A percentile compares a stretch with the other conserved stretches of the same genome.
phyloP scores from a whole-genome alignment of 805 yeast species.

The Cyberlindnera xishuangbannaensis region DNA sequence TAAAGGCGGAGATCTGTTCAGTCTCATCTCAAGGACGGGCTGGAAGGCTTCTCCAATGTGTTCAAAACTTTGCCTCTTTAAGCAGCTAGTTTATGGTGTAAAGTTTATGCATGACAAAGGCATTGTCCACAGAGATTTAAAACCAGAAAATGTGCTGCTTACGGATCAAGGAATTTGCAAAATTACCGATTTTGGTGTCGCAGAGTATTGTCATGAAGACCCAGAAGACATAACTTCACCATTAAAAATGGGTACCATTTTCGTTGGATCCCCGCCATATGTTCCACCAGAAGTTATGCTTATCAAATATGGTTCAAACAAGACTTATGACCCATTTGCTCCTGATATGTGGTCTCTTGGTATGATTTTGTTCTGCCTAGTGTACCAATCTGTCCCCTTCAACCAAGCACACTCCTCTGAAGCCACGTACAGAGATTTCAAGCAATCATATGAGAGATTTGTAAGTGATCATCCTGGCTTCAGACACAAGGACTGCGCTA shows the following conservation, averaged over 20 bases:
- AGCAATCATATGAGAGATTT: slow-evolving; percentile 38
- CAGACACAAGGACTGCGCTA: slow-evolving; percentile 36
- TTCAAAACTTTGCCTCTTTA: slow-evolving; percentile 63
- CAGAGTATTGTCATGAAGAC: slow-evolving; percentile 53
- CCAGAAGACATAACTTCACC: slow-evolving; percentile 44
- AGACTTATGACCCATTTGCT: slow-evolving; percentile 52
- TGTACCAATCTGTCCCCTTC: slow-evolving; percentile 58
- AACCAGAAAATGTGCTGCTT: slow-evolving; percentile 68
- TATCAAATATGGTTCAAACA: slow-evolving; percentile 33
- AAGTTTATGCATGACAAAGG: slow-evolving; percentile 59
- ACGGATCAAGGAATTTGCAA: slow-evolving; percentile 56
- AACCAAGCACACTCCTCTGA: slow-evolving; percentile 40
- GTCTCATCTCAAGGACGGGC: slow-evolving; percentile 44
- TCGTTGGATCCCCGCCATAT: slow-evolving; percentile 79
- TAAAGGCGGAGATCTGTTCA: slow-evolving; percentile 54
- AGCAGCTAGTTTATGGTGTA: slow-evolving; percentile 59
- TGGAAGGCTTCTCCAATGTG: slow-evolving; percentile 48
- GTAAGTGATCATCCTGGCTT: slow-evolving; percentile 40
- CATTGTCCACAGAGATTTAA: slow-evolving; percentile 66
- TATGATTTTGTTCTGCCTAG: slow-evolving; percentile 54
- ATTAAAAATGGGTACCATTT: slow-evolving; percentile 33
- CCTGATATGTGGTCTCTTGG: slow-evolving; percentile 77
- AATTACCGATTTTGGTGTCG: slow-evolving; percentile 73
- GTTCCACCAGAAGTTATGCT: slow-evolving; percentile 72
- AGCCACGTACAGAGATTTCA: slow-evolving; percentile 51